Evolutionary conservation across 495 filamentous ascomycete genomes (phyloP), one percentile per base, ranked within the genome.

Genomic region (Umbilicaria muhlenbergii): DNA sequence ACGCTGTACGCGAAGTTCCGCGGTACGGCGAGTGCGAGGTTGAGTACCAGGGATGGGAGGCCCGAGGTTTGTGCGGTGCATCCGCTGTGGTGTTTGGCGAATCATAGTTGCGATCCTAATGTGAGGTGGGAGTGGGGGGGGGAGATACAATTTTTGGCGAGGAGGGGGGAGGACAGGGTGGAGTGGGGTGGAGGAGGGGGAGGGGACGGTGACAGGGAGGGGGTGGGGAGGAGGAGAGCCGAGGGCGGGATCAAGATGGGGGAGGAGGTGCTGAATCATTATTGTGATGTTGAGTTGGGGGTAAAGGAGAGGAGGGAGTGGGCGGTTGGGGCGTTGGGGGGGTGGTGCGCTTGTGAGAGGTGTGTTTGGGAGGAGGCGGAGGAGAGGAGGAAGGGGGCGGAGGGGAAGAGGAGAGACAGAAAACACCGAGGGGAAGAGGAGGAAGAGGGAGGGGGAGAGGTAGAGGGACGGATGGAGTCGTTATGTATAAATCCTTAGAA

Each of bases 81-180:
- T 58, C 75, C 78, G 41, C 58, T 82, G 32, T 85, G 81, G 75
- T 83, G 74, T 59, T 58, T 85, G 33, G 89, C 88, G 12, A 98
- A 98, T 47, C 92, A 98, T 60, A 81, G 80, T 47, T 98, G 91
- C 59, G 77, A 92, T 58, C 91, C 91, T 11, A 94, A 93, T 62
- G 85, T 95, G 38, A 66, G 70, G 1, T 98, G 91, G 91, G 86
- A 92, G 52, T 96, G 88, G 81, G 80, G 80, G 16, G 86, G 84
- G 0, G 77, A 75, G 45, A 92, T 94, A 60, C 75, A 75, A 11
- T 80, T 94, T 53, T 56, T 62, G 36, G 70, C 62, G 4, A 52
- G 73, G 18, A 51, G 50, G 11, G 43, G 53, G 15, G 56, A 57
- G 13, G 65, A 75, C 47, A 61, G 62, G 36, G 67, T 67, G 37